Base-by-base conservation (phyloP, 352 stramenopile species). In the Phytophthora pinifolia region DNA sequence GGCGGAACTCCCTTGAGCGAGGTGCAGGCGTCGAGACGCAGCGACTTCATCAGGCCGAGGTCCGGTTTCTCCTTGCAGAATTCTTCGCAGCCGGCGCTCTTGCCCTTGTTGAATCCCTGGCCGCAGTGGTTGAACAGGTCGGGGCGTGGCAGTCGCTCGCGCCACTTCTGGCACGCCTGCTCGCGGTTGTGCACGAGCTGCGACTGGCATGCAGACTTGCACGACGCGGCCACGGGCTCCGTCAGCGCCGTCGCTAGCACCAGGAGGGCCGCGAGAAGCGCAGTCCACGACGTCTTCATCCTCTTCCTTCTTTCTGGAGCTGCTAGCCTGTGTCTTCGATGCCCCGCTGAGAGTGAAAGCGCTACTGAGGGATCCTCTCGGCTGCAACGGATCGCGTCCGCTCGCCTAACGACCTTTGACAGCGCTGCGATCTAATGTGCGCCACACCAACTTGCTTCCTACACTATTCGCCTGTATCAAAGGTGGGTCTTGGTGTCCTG, bases 121-220 rank as follows among this genome's bases (percentile, higher is more conserved):
- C 74, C 62, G 54, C 72, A 83, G 53, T 75, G 65, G 34, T 72
- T 76, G 61, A 74, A 83, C 56, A 83, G 64, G 33, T 83, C 72
- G 1, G 70, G 72, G n/a, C 72, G 70, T 0, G 72, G 72, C 15
- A 83, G 67, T 9, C 45, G 62, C 34, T 76, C 65, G 31, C 72
- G 64, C 67, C 72, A 83, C 29, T 65, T 65, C 38, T 71, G 42
- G 37, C 70, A 83, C 27, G 65, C 67, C 3, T 66, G 32, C 33
- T 78, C 67, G 15, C 70, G 66, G 48, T 64, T 62, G 52, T 68
- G 62, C 47, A 79, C 68, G 18, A 83, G 63, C 45, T 78, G 58
- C 5, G 70, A 70, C 44, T 76, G 60, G 45, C 72, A 83, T 17
- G 36, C 46, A 0, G 72, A 72, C 39, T 58, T 37, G 57, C 72